Evolutionary conservation across 2,329 filamentous ascomycete genomes (phyloP).

Genomic region (Fusarium brevicatenulatum): DNA sequence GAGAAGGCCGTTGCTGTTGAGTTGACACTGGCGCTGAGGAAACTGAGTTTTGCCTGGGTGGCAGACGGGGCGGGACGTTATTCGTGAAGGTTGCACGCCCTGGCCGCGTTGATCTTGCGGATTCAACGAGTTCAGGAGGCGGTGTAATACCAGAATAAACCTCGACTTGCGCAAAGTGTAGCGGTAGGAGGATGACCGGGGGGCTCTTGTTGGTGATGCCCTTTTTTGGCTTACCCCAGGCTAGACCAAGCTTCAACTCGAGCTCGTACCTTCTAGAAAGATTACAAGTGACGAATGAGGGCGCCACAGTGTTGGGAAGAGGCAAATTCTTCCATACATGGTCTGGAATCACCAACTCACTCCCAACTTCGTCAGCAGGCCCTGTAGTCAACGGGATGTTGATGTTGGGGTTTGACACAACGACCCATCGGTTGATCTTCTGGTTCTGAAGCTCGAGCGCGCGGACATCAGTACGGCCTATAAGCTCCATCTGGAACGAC

Average conservation of each 20-base stretch:
- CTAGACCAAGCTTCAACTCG: slow-evolving; percentile 81
- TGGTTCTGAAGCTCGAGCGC: slow-evolving; percentile 78
- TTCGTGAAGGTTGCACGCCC: slow-evolving; percentile 50
- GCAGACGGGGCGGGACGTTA: slow-evolving; percentile 49
- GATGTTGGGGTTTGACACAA: slow-evolving; percentile 78
- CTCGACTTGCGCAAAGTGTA: slow-evolving; percentile 78
- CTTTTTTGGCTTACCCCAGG: slow-evolving; percentile 70
- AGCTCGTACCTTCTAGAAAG: slow-evolving; percentile 83
- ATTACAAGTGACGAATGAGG: slow-evolving; percentile 90
- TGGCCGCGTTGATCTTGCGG: slow-evolving; percentile 54
- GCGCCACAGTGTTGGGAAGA: slow-evolving; percentile 87
- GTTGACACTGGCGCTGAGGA: slow-evolving; percentile 32
- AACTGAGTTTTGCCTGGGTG: slow-evolving; percentile 47
- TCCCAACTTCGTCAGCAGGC: slow-evolving; percentile 65
- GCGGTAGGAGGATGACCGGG: slow-evolving; percentile 81
- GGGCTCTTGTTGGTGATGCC: slow-evolving; percentile 51
- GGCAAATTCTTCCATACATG: slow-evolving; percentile 76
- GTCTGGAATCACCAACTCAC: slow-evolving; percentile 75
- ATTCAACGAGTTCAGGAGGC: slow-evolving; percentile 77
- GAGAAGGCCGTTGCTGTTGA: slow-evolving; percentile 36
- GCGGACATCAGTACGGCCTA: slow-evolving; percentile 81
- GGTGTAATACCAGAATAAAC: slow-evolving; percentile 91
- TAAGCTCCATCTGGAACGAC: slow-evolving; percentile 82
- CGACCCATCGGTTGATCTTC: slow-evolving; percentile 79
- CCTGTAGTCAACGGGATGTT: slow-evolving; percentile 72